Evolutionary conservation across 352 stramenopile species (phyloP), one percentile per base, ranked within the genome.

Genomic region (Plasmopara muralis): DNA sequence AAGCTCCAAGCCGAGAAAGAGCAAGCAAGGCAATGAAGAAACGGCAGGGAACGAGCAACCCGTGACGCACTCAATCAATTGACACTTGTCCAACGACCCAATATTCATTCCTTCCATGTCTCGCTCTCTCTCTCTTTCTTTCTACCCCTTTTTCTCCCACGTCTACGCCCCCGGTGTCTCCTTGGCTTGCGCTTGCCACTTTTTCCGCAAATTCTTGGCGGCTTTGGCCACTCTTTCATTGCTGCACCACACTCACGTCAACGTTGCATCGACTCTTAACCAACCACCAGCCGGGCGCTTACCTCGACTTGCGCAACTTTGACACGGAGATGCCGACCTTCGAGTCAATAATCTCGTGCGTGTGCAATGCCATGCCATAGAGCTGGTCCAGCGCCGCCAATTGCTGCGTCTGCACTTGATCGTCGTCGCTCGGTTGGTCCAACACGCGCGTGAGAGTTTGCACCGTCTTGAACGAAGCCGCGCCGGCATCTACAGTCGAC

Each of bases 251-350:
- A 15, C 9, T 15, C 5, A 50, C 7, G 6, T 14, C 15, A 50
- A 9, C 29, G 9, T 16, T 9, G 29, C 18, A n/a, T n/a, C n/a
- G n/a, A n/a, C n/a, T n/a, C n/a, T n/a, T n/a, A n/a, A n/a, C n/a
- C n/a, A n/a, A n/a, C n/a, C n/a, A n/a, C n/a, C 25, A 50, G 15
- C 30, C 18, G 12, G 13, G 7, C 30, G 45, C 65, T 41, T 60
- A 87, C 76, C 63, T 75, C 4, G 82, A 86, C 45, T 92, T 89
- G 37, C 82, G 82, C 46, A 92, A 55, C 47, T 85, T 89, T 30
- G 74, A 87, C 13, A 92, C 77, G 6, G 68, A 54, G 20, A 87
- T 73, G 37, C 82, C 82, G 38, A 92, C 75, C 64, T 89, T 87
- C 25, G 82, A 86, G 18, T 80, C 72, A 43, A 89, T 86, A 47